phyloP scores from a whole-genome alignment of 192 early-diverging fungal genomes.

The Linderina pennispora region DNA sequence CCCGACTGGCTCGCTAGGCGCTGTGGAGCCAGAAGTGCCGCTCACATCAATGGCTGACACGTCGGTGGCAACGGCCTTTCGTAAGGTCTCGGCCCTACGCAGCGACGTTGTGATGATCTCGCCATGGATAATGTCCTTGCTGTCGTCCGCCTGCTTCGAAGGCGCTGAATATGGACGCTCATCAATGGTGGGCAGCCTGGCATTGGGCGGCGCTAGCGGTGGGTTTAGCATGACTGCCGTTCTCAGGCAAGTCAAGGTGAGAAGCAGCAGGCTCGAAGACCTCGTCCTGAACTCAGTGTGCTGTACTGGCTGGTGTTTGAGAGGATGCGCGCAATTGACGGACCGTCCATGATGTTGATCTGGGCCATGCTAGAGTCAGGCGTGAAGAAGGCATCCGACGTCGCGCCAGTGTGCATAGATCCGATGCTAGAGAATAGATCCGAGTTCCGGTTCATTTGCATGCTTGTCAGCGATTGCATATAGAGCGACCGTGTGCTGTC shows the following conservation, averaged over 20 bases:
- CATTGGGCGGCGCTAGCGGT: neutral
- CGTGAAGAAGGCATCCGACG: slow-evolving; percentile 30
- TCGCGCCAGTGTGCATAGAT: slow-evolving; percentile 13
- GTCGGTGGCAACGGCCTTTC: slow-evolving; percentile 34
- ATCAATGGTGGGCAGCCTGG: neutral
- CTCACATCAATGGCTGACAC: no score
- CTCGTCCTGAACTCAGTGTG: neutral
- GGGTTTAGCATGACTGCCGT: neutral
- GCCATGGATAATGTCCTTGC: neutral
- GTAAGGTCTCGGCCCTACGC: slow-evolving; percentile 30
- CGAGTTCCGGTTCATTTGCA: slow-evolving; percentile 2
- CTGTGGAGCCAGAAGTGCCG: no score
- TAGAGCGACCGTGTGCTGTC: slow-evolving; percentile 29
- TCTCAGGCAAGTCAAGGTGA: neutral
- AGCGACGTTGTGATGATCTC: slow-evolving; percentile 1
- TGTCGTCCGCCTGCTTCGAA: neutral
- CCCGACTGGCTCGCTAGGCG: no score
- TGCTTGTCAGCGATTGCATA: slow-evolving; percentile 20
- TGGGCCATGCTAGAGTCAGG: slow-evolving; percentile 39
- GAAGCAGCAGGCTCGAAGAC: neutral
- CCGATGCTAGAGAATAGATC: slow-evolving; percentile 26
- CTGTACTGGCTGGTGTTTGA: neutral
- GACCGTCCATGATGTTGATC: neutral
- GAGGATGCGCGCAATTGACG: neutral
- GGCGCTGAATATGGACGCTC: slow-evolving; percentile 33